Base-by-base conservation (phyloP, 305 asterid genomes). In the Fraxinus platypoda region DNA sequence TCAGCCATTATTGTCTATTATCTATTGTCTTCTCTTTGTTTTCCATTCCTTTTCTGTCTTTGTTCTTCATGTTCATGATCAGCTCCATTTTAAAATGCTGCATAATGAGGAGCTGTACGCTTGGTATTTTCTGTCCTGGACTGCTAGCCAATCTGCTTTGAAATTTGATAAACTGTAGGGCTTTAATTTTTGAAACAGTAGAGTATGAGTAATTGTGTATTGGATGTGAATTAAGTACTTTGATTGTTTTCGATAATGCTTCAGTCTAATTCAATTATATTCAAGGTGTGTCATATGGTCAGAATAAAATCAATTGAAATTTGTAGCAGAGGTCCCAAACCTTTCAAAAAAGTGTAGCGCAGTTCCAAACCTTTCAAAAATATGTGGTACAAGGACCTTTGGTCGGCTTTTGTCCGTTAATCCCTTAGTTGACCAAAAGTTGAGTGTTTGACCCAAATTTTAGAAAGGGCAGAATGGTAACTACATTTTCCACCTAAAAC, bases 101-200 rank as follows among this genome's bases (percentile, higher is more conserved):
- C 25, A 31, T 74, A 57, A 72, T 34, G 12, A 62, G 38, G 75
- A 52, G 21, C 75, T 38, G 23, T 38, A n/a, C 59, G 28, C 77
- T 80, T 68, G 33, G 23, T 66, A 13, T 70, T 79, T 68, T 23
- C 79, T 82, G 31, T 79, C 49, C 38, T 11, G 28, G 49, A 41
- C n/a, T 72, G 81, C 73, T 46, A 1, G 2, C 5, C 78, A 30
- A 37, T 81, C 38, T 68, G 46, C 66, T 74, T 34, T 17, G 70
- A 38, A 25, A 28, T 34, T 49, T 34, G 59, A 26, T 52, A 78
- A 26, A 30, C 78, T 21, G 73, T 43, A 59, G 33, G 72, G 82
- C 72, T 84, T 68, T 64, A 38, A 43, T 81, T 81, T 71, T 41
- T 81, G 57, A 26, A 70, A 74, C 38, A 57, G 80, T 74, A 35